Evolutionary conservation across 2,329 filamentous ascomycete species (phyloP).

Genomic region (Xylaria sp.): DNA sequence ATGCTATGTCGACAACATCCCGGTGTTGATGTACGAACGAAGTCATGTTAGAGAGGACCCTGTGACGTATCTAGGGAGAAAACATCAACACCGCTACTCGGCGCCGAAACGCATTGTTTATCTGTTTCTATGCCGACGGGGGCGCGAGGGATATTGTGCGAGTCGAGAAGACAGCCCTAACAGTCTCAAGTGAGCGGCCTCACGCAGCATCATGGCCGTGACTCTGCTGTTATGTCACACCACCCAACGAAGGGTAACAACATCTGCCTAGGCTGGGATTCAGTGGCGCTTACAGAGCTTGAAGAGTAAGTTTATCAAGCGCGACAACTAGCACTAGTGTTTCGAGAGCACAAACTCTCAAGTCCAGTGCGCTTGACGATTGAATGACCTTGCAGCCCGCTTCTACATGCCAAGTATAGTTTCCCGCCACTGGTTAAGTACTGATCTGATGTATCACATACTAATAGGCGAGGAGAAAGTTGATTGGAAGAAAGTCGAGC

Average conservation of each 20-base stretch:
- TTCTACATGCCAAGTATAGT: background rate
- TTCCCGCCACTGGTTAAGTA: background rate
- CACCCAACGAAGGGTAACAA: background rate
- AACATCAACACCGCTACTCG: background rate
- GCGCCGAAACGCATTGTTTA: background rate
- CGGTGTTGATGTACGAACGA: background rate
- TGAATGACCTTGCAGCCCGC: background rate
- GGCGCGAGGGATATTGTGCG: background rate
- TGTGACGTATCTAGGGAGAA: background rate
- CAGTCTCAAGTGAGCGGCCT: background rate
- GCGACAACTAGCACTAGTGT: background rate
- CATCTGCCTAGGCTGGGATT: background rate
- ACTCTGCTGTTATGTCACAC: background rate
- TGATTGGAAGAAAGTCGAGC: background rate
- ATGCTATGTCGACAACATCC: background rate
- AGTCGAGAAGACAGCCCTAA: background rate
- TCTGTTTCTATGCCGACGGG: background rate
- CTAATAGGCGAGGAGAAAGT: background rate
- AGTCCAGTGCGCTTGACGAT: background rate
- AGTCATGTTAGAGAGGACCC: background rate
- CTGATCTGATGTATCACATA: background rate
- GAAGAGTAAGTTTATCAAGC: slow-evolving; percentile 9
- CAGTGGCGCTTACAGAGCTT: background rate
- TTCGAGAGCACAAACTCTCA: slow-evolving; percentile 1
- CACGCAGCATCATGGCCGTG: background rate